Percentiles rank a stretch among this genome's conserved stretches.
Evolutionary conservation across 495 filamentous ascomycete genomes (phyloP).

Genomic region (Aspergillus incahuasiensis): DNA sequence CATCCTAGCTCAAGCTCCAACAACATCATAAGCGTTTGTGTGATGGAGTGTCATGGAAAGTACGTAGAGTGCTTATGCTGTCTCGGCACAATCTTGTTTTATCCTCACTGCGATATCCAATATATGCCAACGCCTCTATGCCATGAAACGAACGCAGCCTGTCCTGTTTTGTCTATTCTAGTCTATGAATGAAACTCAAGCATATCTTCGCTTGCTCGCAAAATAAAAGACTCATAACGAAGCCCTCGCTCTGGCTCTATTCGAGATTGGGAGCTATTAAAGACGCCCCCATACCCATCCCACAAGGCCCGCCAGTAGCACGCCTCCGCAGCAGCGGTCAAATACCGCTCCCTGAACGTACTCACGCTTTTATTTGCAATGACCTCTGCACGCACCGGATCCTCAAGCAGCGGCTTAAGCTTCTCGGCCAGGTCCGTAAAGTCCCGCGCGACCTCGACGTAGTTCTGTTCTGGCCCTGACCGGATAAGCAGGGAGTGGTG

Average conservation of each 20-base stretch:
- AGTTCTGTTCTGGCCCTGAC: slow-evolving; percentile 55
- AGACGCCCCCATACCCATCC: slow-evolving; percentile 42
- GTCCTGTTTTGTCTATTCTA: background rate
- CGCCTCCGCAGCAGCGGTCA: slow-evolving; percentile 54
- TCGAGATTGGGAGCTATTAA: slow-evolving; percentile 17
- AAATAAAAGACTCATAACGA: slow-evolving; percentile 39
- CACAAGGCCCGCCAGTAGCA: slow-evolving; percentile 57
- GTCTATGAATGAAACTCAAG: slow-evolving; percentile 23
- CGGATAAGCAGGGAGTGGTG: slow-evolving; percentile 39
- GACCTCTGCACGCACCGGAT: slow-evolving; percentile 41
- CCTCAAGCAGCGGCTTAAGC: slow-evolving; percentile 41
- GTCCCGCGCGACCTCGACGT: slow-evolving; percentile 53
- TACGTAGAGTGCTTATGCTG: too few relatives aligned
- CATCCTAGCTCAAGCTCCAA: too few relatives aligned
- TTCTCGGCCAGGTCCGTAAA: slow-evolving; percentile 53
- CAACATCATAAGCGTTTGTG: too few relatives aligned
- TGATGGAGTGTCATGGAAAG: too few relatives aligned
- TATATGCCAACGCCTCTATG: too few relatives aligned
- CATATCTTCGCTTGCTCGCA: slow-evolving; percentile 32
- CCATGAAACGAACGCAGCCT: too few relatives aligned
- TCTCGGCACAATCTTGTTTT: too few relatives aligned
- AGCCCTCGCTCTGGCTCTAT: slow-evolving; percentile 24
- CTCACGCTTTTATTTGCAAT: slow-evolving; percentile 53
- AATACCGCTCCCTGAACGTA: slow-evolving; percentile 54
- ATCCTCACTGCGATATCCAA: too few relatives aligned